Evolutionary conservation across 106 monocot genomes (phyloP).

Genomic region (Vanilla planifolia): DNA sequence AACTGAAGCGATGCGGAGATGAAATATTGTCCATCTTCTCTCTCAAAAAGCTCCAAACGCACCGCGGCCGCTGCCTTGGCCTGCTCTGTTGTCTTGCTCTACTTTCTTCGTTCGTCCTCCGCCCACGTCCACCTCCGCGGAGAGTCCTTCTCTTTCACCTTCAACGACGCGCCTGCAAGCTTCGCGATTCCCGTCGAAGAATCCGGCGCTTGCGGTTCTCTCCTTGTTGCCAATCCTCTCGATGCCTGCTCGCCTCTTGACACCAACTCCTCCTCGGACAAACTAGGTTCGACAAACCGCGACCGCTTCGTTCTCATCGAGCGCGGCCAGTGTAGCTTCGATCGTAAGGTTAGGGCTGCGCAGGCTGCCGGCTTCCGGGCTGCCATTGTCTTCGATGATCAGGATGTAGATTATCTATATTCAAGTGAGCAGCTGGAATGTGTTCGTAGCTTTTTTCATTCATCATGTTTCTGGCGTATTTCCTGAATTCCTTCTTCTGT

Average conservation of each 20-base stretch:
- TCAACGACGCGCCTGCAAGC: conserved; percentile 82
- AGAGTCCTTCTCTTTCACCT: conserved; percentile 57
- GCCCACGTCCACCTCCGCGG: conserved; percentile 56
- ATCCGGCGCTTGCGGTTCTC: conserved; percentile 67
- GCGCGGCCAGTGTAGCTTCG: conserved; percentile 77
- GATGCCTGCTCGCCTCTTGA: conserved; percentile 50
- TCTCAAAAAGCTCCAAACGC: not conserved
- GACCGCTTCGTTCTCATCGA: conserved; percentile 28
- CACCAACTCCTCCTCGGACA: conserved; percentile 3
- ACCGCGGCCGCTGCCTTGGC: not conserved
- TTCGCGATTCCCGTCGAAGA: conserved; percentile 62
- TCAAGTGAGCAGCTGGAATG: conserved; percentile 32
- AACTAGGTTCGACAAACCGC: not conserved
- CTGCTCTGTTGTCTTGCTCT: not conserved
- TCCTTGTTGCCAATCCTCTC: conserved; percentile 55
- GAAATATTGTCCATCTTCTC: not conserved
- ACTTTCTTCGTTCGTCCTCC: conserved; percentile 34
- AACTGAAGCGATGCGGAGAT: no score
- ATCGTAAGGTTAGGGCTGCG: conserved; percentile 73
- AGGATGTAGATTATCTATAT: conserved; percentile 44
- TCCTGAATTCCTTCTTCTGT: not conserved
- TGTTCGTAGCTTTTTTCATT: not conserved
- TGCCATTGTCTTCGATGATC: conserved; percentile 64
- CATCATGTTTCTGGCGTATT: not conserved
- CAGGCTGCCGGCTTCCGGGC: conserved; percentile 60